phyloP scores from a whole-genome alignment of 2,329 filamentous ascomycete genomes.

The Ceratocystis harringtonii region DNA sequence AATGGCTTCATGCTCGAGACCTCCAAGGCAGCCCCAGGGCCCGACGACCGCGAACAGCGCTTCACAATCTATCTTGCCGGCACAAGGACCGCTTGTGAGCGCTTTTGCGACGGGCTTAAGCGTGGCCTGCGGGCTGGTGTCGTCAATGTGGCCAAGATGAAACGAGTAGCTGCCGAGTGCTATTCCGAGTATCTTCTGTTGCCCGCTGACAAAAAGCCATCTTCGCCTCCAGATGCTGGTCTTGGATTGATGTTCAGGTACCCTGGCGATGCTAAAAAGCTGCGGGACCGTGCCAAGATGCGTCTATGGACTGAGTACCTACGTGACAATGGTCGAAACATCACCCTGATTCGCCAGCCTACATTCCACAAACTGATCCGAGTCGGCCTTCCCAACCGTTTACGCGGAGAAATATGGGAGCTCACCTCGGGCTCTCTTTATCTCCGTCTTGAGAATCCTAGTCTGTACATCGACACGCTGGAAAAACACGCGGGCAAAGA shows the following conservation, averaged over 20 bases:
- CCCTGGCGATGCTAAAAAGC: conserved; percentile 83
- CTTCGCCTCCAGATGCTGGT: conserved; percentile 62
- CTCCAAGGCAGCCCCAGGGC: conserved; percentile 27
- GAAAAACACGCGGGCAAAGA: conserved; percentile 70
- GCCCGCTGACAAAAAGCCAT: conserved; percentile 36
- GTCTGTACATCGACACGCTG: conserved; percentile 69
- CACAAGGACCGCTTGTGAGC: conserved; percentile 74
- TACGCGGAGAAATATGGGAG: conserved; percentile 93
- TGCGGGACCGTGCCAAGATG: conserved; percentile 94
- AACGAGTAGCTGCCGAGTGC: conserved; percentile 64
- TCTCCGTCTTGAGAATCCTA: conserved; percentile 71
- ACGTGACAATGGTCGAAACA: conserved; percentile 84
- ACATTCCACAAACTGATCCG: conserved; percentile 96
- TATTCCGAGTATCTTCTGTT: conserved; percentile 77
- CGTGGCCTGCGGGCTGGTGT: conserved; percentile 75
- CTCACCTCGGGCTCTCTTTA: conserved; percentile 83
- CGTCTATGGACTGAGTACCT: conserved; percentile 93
- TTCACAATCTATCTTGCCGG: conserved; percentile 86
- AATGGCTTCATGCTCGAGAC: conserved; percentile 52
- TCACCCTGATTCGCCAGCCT: conserved; percentile 81
- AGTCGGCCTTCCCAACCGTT: conserved; percentile 81
- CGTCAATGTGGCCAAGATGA: conserved; percentile 72
- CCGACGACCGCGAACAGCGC: conserved; percentile 49
- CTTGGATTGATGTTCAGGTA: conserved; percentile 87
- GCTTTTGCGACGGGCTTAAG: conserved; percentile 93